Evolutionary conservation across 306 rosid genomes (phyloP).

Genomic region (Pyrus bretschneideri): DNA sequence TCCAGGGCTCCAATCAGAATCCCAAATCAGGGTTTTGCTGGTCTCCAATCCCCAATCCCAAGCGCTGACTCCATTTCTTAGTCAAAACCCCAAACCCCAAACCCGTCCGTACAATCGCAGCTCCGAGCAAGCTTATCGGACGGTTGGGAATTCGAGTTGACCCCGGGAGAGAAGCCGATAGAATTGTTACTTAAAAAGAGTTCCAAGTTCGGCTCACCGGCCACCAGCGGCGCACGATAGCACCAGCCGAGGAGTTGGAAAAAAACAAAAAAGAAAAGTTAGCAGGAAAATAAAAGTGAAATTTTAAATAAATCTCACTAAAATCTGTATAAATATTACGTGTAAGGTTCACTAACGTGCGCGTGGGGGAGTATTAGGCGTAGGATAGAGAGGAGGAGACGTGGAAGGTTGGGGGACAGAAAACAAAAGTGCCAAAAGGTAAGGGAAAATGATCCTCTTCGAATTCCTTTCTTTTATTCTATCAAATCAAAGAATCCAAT

Average conservation of each 20-base stretch:
- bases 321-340: too few relatives aligned
- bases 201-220: conserved; percentile 5
- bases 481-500: too few relatives aligned
- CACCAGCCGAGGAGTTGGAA: not conserved
- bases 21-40: not conserved
- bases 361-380: not conserved
- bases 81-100: conserved; percentile 1
- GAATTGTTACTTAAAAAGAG: not conserved
- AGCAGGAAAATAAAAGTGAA: not conserved
- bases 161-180: not conserved
- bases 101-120: conserved; percentile 5
- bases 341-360: not conserved
- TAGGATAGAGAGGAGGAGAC: not conserved
- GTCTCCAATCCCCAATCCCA: not conserved
- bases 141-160: not conserved
- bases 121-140: not conserved
- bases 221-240: conserved; percentile 38
- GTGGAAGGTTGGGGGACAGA: not conserved
- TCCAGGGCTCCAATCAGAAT: not conserved
- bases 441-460: too few relatives aligned
- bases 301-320: not conserved
- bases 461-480: too few relatives aligned
- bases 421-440: not conserved
- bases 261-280: not conserved
- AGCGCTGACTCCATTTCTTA: conserved; percentile 19